Base-by-base conservation (phyloP, 495 filamentous ascomycete genomes). In the Hypoxylon fuscum region DNA sequence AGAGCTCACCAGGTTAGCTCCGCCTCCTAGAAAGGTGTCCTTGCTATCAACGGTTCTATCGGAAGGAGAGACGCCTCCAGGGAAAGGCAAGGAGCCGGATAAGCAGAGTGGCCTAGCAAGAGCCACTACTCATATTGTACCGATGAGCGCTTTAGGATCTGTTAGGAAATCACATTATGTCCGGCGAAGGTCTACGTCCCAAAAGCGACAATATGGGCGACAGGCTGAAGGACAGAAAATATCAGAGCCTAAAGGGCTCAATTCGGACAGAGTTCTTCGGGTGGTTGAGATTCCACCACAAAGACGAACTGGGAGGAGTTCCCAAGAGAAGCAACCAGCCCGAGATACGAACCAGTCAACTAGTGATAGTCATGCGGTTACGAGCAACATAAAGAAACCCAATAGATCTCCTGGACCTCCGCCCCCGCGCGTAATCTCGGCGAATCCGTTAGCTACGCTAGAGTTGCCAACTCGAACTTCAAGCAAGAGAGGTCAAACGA, bases 381-480 rank as follows among this genome's bases (percentile, higher is more conserved):
- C 51, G 14, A 18, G 21, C n/a, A 14, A 12, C 5, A 20, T 17
- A 12, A 42, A 17, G 23, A 20, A 21, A 1, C 12, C 38, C 8
- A 25, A 17, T 11, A 55, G 25, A 20, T 50, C 55, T 11, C 21
- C 29, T 32, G 32, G 18, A 2, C 11, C 20, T 15, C 11, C 51
- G 2, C n/a, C 31, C 31, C 40, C 51, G 2, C 55, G 25, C 20
- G 17, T 46, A 37, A 47, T 50, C 20, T 54, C 48, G 3, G 48
- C 38, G 5, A 64, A 53, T 6, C 48, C 54, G 3, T 6, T 47
- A 1, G 54, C 38, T 15, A 34, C 43, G 9, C 32, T 57, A 11
- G 35, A 35, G n/a, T 48, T 67, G 5, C 69, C 69, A n/a, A 31
- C 52, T 0, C 62, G 69, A 18, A 69, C 61, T 32, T 72, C 69